These are phyloP conservation scores for Alternaria panax DNA, from an alignment of 2,329 filamentous ascomycete genomes.

Conservation along the genomic window DNA sequence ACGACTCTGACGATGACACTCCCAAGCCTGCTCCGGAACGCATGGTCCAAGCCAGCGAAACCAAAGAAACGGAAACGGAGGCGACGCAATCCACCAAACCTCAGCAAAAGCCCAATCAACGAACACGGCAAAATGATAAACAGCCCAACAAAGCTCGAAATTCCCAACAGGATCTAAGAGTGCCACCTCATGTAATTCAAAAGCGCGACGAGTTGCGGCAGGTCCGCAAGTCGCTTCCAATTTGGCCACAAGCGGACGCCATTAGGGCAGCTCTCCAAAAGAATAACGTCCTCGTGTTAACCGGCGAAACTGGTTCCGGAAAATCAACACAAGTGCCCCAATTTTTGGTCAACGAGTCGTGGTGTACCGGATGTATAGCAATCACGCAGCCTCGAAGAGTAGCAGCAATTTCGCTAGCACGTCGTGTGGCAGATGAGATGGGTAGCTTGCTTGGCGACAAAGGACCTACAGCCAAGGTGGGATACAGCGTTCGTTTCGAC, in stretches of 20 bases:
- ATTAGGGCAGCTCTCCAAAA: slow-evolving; percentile 70
- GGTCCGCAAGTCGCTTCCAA: slow-evolving; percentile 74
- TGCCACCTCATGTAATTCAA: slow-evolving; percentile 43
- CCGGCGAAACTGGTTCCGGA: slow-evolving; percentile 94
- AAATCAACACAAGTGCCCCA: slow-evolving; percentile 98
- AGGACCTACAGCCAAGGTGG: slow-evolving; percentile 71
- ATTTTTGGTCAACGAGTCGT: slow-evolving; percentile 79
- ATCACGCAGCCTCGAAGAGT: slow-evolving; percentile 95
- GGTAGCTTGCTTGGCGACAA: slow-evolving; percentile 68
- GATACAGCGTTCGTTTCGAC: slow-evolving; percentile 95
- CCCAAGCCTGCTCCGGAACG: not conserved
- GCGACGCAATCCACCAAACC: not conserved
- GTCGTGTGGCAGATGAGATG: slow-evolving; percentile 86
- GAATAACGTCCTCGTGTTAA: slow-evolving; percentile 80
- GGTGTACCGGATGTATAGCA: slow-evolving; percentile 82
- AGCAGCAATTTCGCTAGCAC: slow-evolving; percentile 88
- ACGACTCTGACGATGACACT: slow-evolving; percentile 16
- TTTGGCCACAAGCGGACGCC: slow-evolving; percentile 75
- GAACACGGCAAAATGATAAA: slow-evolving; percentile 5
- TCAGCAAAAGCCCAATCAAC: slow-evolving; percentile 4
- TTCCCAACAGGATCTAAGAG: slow-evolving; percentile 14
- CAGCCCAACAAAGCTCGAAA: slow-evolving; percentile 3
- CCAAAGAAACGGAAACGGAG: not conserved
- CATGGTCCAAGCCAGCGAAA: not conserved
- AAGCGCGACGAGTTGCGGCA: slow-evolving; percentile 58